Percentiles rank a stretch among this genome's conserved stretches.
phyloP scores from a whole-genome alignment of 208 protist species.

The Herpetomonas muscarum region DNA sequence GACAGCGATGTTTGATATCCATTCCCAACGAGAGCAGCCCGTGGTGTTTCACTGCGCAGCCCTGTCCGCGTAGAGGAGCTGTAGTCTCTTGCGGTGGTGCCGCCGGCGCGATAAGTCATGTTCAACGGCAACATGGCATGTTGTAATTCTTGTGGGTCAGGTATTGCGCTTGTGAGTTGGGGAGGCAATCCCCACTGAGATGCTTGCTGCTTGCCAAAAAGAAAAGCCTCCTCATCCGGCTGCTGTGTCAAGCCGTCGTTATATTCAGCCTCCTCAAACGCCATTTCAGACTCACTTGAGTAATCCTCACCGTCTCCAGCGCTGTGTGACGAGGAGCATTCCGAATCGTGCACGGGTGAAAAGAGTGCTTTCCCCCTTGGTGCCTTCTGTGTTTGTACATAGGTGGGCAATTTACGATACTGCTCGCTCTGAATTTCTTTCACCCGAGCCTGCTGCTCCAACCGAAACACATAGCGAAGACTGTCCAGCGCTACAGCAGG shows the following conservation, averaged over 20 bases:
- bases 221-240: not conserved
- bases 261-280: too few species aligned
- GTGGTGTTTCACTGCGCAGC: not conserved
- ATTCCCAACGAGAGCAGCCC: not conserved
- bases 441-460: not conserved
- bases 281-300: too few species aligned
- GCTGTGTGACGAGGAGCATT: too few species aligned
- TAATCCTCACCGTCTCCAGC: too few species aligned
- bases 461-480: constrained; percentile 11
- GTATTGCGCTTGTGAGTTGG: not conserved
- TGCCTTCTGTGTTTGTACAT: too few species aligned
- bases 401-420: not conserved
- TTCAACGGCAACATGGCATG: not conserved
- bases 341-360: too few species aligned
- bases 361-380: too few species aligned
- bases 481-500: constrained; percentile 30
- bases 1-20: not conserved
- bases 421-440: not conserved
- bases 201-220: not conserved
- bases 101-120: not conserved
- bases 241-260: too few species aligned
- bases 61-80: not conserved
- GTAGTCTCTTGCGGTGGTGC: not conserved
- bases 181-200: not conserved
- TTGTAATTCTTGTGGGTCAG: not conserved